Base-by-base conservation (phyloP, 441 rosid genomes). In the Jatropha multifida region DNA sequence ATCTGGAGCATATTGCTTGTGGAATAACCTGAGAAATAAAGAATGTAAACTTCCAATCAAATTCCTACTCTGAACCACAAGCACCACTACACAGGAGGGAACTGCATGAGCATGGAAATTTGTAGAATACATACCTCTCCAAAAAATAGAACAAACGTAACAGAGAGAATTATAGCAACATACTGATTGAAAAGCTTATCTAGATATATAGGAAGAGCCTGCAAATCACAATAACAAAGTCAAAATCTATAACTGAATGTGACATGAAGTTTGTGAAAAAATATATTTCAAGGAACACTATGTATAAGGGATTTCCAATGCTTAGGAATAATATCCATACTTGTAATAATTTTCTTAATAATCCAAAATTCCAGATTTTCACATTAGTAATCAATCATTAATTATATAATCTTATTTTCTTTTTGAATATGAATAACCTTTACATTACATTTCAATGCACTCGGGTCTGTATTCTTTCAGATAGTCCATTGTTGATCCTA, bases 141-240 rank as follows among this genome's bases (percentile, higher is more conserved):
- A 60, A 95, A 92, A 76, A 81, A 76, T 26, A 95, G 89, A 86
- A 93, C 99, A 48, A 93, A 95, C 38, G 98, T 93, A 67, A 95
- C 99, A 0, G 98, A 95, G 58, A 93, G 96, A 69, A 93, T 74
- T 68, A 95, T 90, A 5, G 99, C 99, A 74, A 95, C 85, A 72
- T 93, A 95, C 75, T 93, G 97, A 79, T 93, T 93, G 86, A 95
- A 95, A 79, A 95, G 83, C 84, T 92, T 95, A 81, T 95, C 98
- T 83, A 95, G 83, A 72, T 95, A 95, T 60, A 93, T 79, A 18
- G 99, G 98, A 82, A 95, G 97, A 18, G 98, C 99, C 99, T 95
- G 91, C 81, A 78, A 52, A 78, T 80, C 63, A 44, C 63, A 76
- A 81, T 73, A 52, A 56, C 55, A 72, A 80, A 76, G 71, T 58